Evolutionary conservation across 2,329 filamentous ascomycete genomes (phyloP), one percentile per base, ranked within the genome.

Genomic region (Fusarium robinianum): DNA sequence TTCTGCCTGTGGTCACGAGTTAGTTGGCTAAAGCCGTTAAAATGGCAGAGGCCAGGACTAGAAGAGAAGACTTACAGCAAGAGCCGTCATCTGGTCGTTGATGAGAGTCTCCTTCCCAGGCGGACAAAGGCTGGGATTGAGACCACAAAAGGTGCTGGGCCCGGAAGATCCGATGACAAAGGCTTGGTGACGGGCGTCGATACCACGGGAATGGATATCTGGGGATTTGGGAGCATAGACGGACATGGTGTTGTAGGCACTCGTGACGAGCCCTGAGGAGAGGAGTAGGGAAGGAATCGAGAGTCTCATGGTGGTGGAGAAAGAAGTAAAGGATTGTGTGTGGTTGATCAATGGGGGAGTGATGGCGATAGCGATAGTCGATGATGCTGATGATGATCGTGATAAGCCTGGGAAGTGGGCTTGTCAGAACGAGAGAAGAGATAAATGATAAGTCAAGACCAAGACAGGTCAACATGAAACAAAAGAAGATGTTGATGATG

Each of bases 1-100:
- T 19, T 73, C 61, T 21, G 80, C 75, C 67, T 72, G 8, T 15
- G 7, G 5, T 12, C 12, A n/a, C 8, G 14, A 10, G 15, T 40
- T 41, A 39, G 31, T 34, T 22, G 10, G 6, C n/a, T n/a, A n/a
- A n/a, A n/a, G n/a, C n/a, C n/a, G n/a, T 7, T 3, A 1, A 10
- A 5, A 2, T 1, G 12, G 22, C 3, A 39, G 26, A 18, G n/a
- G 6, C 3, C 9, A 1, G 10, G 10, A 11, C 4, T 6, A 0
- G 0, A 10, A 5, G 6, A 2, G 2, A 11, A 4, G 5, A 35
- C 57, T 17, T 25, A 67, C 65, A 17, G 57, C 60, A 3, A 67
- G 53, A 2, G 34, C 27, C 0, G 62, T 63, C 62, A 67, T 64
- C 9, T 63, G 48, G 0, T 43, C 47, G 12, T 63, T 48, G 9